A percentile compares a stretch with the other conserved stretches of the same genome.
These are phyloP conservation scores for Delonix regia DNA, from an alignment of 306 rosid genomes.

Conservation along the genomic window DNA sequence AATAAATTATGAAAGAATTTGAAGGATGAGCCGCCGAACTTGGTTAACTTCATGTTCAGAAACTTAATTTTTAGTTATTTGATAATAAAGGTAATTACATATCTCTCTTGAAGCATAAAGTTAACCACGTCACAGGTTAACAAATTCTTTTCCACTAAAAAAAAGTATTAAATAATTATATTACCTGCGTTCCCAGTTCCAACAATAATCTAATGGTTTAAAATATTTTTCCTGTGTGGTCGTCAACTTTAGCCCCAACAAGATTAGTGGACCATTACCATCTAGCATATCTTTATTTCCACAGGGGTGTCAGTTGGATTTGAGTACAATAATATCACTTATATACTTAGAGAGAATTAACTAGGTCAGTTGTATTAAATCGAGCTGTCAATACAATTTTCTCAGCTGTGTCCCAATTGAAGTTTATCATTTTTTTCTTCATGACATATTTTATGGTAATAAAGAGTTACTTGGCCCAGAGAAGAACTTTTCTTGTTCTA, in stretches of 20 bases:
- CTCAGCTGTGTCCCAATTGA: not conserved
- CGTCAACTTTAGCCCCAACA: not conserved
- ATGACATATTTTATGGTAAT: not conserved
- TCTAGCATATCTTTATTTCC: not conserved
- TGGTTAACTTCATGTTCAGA: no score
- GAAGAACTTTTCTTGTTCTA: not conserved
- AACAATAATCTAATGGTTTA: no score
- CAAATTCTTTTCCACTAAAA: no score
- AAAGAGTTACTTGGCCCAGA: not conserved
- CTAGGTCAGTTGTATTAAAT: fast-evolving
- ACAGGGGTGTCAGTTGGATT: not conserved
- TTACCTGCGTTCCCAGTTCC: no score
- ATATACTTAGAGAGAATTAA: not conserved
- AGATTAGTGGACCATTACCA: not conserved
- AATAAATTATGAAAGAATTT: no score
- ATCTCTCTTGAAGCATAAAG: no score
- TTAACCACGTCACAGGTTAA: no score
- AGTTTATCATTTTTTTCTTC: not conserved
- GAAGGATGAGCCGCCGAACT: no score
- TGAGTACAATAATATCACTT: not conserved
- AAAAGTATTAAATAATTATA: no score
- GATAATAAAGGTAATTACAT: no score
- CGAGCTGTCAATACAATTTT: not conserved
- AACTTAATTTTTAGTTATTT: no score
- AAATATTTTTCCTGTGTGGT: no score